Evolutionary conservation across 2,329 filamentous ascomycete species (phyloP).

Genomic region (Fusarium incarnatum): DNA sequence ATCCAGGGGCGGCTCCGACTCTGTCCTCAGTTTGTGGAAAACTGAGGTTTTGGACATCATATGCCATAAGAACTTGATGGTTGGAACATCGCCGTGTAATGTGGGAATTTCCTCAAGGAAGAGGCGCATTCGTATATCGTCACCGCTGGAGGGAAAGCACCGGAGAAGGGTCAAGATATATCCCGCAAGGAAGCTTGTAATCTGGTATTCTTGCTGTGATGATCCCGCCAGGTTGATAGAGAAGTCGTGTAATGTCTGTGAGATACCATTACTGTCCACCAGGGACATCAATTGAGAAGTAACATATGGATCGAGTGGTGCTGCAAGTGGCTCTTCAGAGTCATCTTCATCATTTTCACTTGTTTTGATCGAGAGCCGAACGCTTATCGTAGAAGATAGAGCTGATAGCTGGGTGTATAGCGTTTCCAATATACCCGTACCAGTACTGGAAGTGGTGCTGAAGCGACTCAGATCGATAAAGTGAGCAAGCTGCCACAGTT

Average conservation of each 20-base stretch:
- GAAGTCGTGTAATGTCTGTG: constrained; percentile 54
- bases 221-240: constrained; percentile 49
- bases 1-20: constrained; percentile 47
- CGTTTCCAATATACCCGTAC: constrained; percentile 60
- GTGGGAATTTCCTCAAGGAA: constrained; percentile 68
- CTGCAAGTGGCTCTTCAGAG: constrained; percentile 35
- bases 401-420: constrained; percentile 66
- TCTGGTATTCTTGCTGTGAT: constrained; percentile 48
- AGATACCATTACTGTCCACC: constrained; percentile 80
- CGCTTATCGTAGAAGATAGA: constrained; percentile 63
- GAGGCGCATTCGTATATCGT: constrained; percentile 94
- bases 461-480: constrained; percentile 69
- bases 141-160: constrained; percentile 83
- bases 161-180: constrained; percentile 88
- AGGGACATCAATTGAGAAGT: constrained; percentile 75
- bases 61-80: constrained; percentile 81
- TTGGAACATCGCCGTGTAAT: constrained; percentile 67
- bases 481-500: constrained; percentile 75
- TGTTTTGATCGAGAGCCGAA: constrained; percentile 52
- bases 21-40: constrained; percentile 48
- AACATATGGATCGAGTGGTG: constrained; percentile 66
- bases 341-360: constrained; percentile 34
- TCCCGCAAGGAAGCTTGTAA: constrained; percentile 77
- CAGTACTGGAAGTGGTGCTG: constrained; percentile 50
- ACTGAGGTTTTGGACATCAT: constrained; percentile 61